A percentile compares a stretch with the other conserved stretches of the same genome.
Conservation (phyloP, 495 filamentous ascomycete genomes). For the Jackrogersella minutella region DNA sequence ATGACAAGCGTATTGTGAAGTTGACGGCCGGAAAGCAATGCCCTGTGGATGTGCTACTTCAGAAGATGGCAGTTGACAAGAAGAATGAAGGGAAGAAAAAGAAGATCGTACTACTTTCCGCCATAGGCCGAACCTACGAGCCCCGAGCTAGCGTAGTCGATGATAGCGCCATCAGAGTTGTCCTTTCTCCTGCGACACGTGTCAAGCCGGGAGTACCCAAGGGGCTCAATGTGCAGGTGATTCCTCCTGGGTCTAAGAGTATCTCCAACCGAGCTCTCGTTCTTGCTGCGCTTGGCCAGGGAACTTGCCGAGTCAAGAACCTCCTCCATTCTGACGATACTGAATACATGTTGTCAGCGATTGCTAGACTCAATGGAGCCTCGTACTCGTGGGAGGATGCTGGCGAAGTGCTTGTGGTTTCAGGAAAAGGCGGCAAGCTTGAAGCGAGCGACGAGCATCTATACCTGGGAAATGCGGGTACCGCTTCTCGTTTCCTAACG, state of each 20-base stretch:
- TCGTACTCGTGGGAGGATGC: constrained; percentile 93
- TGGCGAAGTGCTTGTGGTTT: constrained; percentile 87
- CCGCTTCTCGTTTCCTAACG: constrained; percentile 93
- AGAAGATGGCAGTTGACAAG: constrained; percentile 97
- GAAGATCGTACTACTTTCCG: constrained; percentile 93
- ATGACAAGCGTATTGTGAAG: constrained; percentile 84
- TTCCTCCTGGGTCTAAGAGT: constrained; percentile 95
- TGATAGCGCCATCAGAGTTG: constrained; percentile 82
- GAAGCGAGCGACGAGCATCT: constrained; percentile 76
- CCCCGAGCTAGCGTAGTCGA: constrained; percentile 85
- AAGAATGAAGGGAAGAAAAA: constrained; percentile 97
- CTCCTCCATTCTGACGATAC: constrained; percentile 96
- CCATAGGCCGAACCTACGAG: constrained; percentile 88
- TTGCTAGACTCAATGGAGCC: constrained; percentile 85
- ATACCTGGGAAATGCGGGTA: constrained; percentile 97
- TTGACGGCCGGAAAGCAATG: constrained; percentile 88
- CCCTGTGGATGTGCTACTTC: constrained; percentile 85
- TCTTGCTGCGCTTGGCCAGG: constrained; percentile 88
- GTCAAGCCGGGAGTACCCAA: constrained; percentile 73
- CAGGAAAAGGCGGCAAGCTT: constrained; percentile 86
- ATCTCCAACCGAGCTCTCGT: constrained; percentile 95
- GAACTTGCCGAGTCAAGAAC: constrained; percentile 87
- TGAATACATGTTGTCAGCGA: constrained; percentile 92
- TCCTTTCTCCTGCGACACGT: constrained; percentile 81
- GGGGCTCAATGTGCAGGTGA: constrained; percentile 73